Percentiles rank a stretch among this genome's conserved stretches.
phyloP scores from a whole-genome alignment of 768 basidiomycete species.

The Tylopilus sp. region DNA sequence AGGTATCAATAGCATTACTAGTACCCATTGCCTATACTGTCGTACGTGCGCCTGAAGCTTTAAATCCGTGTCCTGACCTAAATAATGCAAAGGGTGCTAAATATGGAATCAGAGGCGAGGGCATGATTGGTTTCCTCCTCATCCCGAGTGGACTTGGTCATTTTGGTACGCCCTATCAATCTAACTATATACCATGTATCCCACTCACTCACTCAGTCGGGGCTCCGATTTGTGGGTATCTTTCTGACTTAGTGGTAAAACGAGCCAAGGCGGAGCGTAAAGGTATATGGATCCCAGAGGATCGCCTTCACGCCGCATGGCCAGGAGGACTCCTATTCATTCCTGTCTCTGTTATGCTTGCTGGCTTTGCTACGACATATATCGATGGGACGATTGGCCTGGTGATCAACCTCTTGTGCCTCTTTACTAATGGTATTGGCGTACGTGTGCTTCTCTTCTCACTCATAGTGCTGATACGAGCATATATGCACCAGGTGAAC shows the following conservation, averaged over 20 bases:
- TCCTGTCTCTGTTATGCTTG: conserved; percentile 48
- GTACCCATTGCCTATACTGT: conserved; percentile 66
- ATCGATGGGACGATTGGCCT: conserved; percentile 50
- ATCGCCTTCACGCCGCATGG: conserved; percentile 54
- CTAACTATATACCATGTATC: no score
- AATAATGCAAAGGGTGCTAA: conserved; percentile 41
- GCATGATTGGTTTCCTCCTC: conserved; percentile 22
- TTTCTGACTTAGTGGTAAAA: conserved; percentile 54
- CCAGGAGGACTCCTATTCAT: conserved; percentile 45
- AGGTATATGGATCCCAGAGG: conserved; percentile 67
- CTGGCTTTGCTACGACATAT: conserved; percentile 49
- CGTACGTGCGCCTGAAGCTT: conserved; percentile 34
- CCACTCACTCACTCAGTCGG: conserved; percentile 41
- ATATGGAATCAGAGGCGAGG: conserved; percentile 23
- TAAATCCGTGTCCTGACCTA: not conserved
- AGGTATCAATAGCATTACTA: conserved; percentile 36
- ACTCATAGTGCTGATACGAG: not conserved
- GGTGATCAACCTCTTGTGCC: conserved; percentile 45
- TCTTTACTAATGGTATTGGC: conserved; percentile 67
- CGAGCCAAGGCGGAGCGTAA: no score
- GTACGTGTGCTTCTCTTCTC: conserved; percentile 36
- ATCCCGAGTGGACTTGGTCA: conserved; percentile 28
- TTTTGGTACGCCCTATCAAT: conserved; percentile 9
- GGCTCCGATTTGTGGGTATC: conserved; percentile 52
- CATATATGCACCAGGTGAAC: conserved; percentile 47